Conservation (phyloP, 768 basidiomycete species). For the Podaxis pistillaris region DNA sequence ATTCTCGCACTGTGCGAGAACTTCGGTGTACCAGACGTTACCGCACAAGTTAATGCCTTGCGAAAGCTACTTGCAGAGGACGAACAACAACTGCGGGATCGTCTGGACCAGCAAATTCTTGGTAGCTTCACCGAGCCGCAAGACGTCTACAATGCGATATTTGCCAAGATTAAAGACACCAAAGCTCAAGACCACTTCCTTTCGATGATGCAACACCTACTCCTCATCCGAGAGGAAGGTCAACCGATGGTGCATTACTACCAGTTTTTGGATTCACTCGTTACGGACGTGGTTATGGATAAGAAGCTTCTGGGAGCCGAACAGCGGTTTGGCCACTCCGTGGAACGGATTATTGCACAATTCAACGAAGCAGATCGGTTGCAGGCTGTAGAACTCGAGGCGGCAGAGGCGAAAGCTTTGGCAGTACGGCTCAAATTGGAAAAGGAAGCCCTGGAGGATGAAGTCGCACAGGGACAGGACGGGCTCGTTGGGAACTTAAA, state of each 20-base stretch:
- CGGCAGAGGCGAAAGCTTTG: slow-evolving; percentile 61
- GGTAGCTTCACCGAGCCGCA: slow-evolving; percentile 75
- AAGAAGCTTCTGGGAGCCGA: slow-evolving; percentile 86
- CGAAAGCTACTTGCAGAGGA: slow-evolving; percentile 69
- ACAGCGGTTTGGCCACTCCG: slow-evolving; percentile 83
- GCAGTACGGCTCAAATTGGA: slow-evolving; percentile 70
- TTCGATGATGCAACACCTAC: slow-evolving; percentile 91
- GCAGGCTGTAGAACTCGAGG: slow-evolving; percentile 77
- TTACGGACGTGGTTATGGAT: slow-evolving; percentile 90
- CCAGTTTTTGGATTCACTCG: slow-evolving; percentile 85
- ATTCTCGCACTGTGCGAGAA: slow-evolving; percentile 69
- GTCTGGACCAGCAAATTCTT: slow-evolving; percentile 74
- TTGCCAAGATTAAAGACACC: slow-evolving; percentile 72
- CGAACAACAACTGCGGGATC: slow-evolving; percentile 67
- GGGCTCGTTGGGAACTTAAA: slow-evolving; percentile 86
- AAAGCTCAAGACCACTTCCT: slow-evolving; percentile 83
- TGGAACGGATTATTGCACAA: slow-evolving; percentile 82
- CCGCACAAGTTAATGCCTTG: slow-evolving; percentile 63
- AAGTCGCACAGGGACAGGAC: slow-evolving; percentile 76
- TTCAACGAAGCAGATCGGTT: slow-evolving; percentile 88
- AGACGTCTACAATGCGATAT: slow-evolving; percentile 85
- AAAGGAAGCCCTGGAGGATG: slow-evolving; percentile 80
- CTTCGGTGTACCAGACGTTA: slow-evolving; percentile 63
- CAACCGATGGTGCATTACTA: slow-evolving; percentile 84
- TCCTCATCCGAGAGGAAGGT: slow-evolving; percentile 88